Conservation (phyloP, 768 basidiomycete genomes). For the Podaxis mareebaensis region DNA sequence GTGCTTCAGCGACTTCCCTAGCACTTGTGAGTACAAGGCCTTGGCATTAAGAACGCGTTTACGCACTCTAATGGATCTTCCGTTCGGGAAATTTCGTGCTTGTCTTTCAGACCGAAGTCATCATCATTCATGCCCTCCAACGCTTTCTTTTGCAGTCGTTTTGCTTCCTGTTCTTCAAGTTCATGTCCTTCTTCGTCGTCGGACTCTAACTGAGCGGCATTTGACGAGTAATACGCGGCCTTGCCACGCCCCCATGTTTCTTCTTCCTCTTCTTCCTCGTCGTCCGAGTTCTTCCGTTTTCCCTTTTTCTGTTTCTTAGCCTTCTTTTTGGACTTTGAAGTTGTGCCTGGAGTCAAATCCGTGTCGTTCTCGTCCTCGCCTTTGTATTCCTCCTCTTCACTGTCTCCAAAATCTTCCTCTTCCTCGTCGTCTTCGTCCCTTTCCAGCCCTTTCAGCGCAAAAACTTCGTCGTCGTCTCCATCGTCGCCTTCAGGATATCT, state of each 20-base stretch:
- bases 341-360: slow-evolving; percentile 26
- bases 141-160: slow-evolving; percentile 72
- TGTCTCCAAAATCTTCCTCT: slow-evolving; percentile 32
- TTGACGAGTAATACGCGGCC: slow-evolving; percentile 84
- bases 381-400: slow-evolving; percentile 30
- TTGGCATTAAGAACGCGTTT: not conserved
- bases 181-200: slow-evolving; percentile 90
- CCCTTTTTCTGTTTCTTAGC: slow-evolving; percentile 29
- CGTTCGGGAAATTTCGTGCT: slow-evolving; percentile 37
- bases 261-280: slow-evolving; percentile 47
- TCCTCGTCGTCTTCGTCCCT: slow-evolving; percentile 49
- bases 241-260: slow-evolving; percentile 85
- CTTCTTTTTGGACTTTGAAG: slow-evolving; percentile 28
- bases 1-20: slow-evolving; percentile 41
- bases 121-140: slow-evolving; percentile 70
- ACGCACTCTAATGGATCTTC: slow-evolving; percentile 35
- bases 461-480: slow-evolving; percentile 80
- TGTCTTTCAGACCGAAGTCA: slow-evolving; percentile 83
- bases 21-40: not conserved
- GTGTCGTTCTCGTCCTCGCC: slow-evolving; percentile 41
- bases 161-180: slow-evolving; percentile 87
- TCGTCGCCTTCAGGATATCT: slow-evolving; percentile 46
- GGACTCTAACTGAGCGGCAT: slow-evolving; percentile 76
- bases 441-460: slow-evolving; percentile 63
- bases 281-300: slow-evolving; percentile 28